phyloP scores from a whole-genome alignment of 805 yeast species.

The Citeromyces matritensis region DNA sequence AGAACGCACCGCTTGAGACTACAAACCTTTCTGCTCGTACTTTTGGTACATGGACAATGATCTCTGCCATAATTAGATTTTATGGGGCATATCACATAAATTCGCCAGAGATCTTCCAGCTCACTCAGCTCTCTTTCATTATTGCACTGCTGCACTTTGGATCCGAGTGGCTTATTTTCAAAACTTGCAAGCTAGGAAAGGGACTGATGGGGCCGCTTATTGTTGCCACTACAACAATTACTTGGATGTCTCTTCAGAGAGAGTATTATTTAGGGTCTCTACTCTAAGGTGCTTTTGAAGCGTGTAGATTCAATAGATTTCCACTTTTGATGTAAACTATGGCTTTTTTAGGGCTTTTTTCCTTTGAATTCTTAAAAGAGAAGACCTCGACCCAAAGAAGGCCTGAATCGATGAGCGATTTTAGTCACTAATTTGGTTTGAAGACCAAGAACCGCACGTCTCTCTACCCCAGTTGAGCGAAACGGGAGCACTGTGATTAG shows the following conservation, averaged over 20 bases:
- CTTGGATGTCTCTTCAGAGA: slow-evolving; percentile 71
- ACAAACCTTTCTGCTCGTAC: slow-evolving; percentile 74
- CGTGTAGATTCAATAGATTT: too few species aligned
- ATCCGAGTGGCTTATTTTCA: slow-evolving; percentile 67
- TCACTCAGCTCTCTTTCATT: slow-evolving; percentile 66
- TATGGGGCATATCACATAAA: slow-evolving; percentile 73
- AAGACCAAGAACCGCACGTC: too few species aligned
- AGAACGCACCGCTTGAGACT: slow-evolving; percentile 42
- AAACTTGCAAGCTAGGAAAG: slow-evolving; percentile 43
- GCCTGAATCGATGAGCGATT: too few species aligned
- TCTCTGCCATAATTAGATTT: slow-evolving; percentile 70
- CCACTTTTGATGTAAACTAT: too few species aligned
- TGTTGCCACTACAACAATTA: slow-evolving; percentile 56
- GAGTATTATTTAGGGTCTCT: slow-evolving; percentile 30
- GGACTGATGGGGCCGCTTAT: slow-evolving; percentile 85
- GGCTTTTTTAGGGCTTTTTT: too few species aligned
- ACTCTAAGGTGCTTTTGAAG: too few species aligned
- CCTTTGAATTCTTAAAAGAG: not conserved
- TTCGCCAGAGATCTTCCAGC: slow-evolving; percentile 57
- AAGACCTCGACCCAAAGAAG: not conserved
- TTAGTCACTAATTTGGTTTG: too few species aligned
- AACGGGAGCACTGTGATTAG: too few species aligned
- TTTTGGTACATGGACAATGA: slow-evolving; percentile 94
- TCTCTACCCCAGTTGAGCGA: too few species aligned
- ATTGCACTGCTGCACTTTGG: slow-evolving; percentile 80